These are phyloP conservation scores for Pichia californica DNA, from an alignment of 805 yeast genomes.

Conservation along the genomic window DNA sequence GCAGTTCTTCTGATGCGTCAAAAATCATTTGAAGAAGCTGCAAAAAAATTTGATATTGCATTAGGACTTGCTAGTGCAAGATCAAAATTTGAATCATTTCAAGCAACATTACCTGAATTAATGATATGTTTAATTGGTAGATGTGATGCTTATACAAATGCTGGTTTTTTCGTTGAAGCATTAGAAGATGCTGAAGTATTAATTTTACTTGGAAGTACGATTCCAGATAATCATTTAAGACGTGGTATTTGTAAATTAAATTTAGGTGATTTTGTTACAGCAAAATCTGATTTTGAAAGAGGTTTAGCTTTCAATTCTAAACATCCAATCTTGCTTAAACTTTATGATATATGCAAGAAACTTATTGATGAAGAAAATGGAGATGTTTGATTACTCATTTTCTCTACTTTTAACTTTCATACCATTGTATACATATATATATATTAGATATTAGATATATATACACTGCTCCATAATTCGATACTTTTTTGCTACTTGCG, in stretches of 20 bases:
- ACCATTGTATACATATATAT: too few relatives aligned
- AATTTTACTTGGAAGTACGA: constrained; percentile 47
- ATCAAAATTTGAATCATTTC: constrained; percentile 69
- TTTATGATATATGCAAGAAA: constrained; percentile 40
- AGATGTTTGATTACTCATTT: constrained; percentile 27
- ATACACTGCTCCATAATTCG: too few relatives aligned
- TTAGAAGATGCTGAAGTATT: constrained; percentile 64
- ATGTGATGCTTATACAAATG: constrained; percentile 59
- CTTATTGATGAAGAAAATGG: constrained; percentile 55
- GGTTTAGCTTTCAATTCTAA: constrained; percentile 59
- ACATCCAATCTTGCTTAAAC: constrained; percentile 43
- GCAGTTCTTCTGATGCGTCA: constrained; percentile 54
- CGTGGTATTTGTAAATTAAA: constrained; percentile 59
- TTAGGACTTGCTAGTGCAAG: constrained; percentile 63
- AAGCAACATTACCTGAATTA: constrained; percentile 62
- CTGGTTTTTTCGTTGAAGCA: constrained; percentile 50
- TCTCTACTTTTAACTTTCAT: neutral
- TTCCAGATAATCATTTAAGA: constrained; percentile 68
- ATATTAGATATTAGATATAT: too few relatives aligned
- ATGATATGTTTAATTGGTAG: constrained; percentile 61
- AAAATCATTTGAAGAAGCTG: constrained; percentile 51
- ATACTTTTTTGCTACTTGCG: too few relatives aligned
- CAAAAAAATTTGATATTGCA: constrained; percentile 58
- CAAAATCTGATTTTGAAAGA: constrained; percentile 64
- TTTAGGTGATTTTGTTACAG: constrained; percentile 55